These are phyloP conservation scores for Bolboschoenus planiculmis DNA, from an alignment of 176 grass and related monocot genomes.

Conservation along the genomic window DNA sequence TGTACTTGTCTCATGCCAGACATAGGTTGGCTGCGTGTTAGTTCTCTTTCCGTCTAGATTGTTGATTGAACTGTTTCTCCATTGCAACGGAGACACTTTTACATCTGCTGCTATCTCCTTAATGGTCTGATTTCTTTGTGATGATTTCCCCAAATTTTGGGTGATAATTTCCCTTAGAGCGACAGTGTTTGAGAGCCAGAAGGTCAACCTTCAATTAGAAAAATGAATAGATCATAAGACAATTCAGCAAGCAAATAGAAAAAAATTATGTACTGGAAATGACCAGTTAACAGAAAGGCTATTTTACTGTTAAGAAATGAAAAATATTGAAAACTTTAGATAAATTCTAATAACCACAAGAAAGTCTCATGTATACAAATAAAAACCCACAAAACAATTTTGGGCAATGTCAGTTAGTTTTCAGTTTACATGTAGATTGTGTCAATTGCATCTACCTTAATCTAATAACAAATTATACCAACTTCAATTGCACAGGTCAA, in stretches of 20 bases:
- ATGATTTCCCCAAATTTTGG: conserved; percentile 47
- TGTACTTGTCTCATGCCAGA: conserved; percentile 66
- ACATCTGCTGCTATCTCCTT: conserved; percentile 36
- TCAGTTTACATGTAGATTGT: no score
- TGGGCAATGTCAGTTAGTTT: not conserved
- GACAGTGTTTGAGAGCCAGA: conserved; percentile 93
- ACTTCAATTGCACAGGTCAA: not conserved
- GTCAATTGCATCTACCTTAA: not conserved
- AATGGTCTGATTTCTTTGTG: conserved; percentile 26
- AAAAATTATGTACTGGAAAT: conserved; percentile 12
- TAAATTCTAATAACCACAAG: not conserved
- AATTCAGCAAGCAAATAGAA: not conserved
- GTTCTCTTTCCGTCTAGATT: conserved; percentile 34
- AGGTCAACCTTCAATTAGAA: conserved; percentile 61
- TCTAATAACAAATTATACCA: not conserved
- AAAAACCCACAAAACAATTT: not conserved
- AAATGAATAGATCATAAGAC: conserved; percentile 17
- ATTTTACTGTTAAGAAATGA: not conserved
- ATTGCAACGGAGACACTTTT: conserved; percentile 32
- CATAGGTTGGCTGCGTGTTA: conserved; percentile 32
- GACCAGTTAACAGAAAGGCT: conserved; percentile 1
- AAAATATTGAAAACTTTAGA: not conserved
- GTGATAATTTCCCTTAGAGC: conserved; percentile 80
- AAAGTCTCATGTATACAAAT: not conserved
- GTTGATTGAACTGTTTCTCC: conserved; percentile 38